Evolutionary conservation across 768 basidiomycete species (phyloP), one percentile per base, ranked within the genome.

Genomic region (Trametopsis cervina): DNA sequence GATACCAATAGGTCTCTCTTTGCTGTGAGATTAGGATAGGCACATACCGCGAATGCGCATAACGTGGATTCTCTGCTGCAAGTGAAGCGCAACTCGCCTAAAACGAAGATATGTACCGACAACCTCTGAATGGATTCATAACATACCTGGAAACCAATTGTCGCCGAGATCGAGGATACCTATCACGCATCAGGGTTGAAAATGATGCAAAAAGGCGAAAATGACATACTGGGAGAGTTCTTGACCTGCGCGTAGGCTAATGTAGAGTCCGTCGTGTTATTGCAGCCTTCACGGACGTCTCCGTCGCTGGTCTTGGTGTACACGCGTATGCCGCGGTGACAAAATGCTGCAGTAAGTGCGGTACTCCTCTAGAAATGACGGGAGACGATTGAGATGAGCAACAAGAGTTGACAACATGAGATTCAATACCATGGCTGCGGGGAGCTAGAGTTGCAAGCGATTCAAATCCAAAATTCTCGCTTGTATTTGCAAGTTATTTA

Each of bases 271-370:
- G 29, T 33, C 12, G 40, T 42, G 40, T 46, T 23, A 35, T 46
- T 46, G 44, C 44, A 46, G 5, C 18, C 17, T 23, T 46, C 44
- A 6, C 44, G 44, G 4, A 46, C 44, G 35, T 15, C n/a, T 11
- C 44, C 44, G 20, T 46, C 44, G 15, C 17, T 29, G 9, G 44
- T 37, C 33, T 33, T 46, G 13, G 44, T 33, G 17, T 33, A 46
- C 26, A 33, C 29, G 21, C 44, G 44, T 9, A 46, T 20, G n/a
- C 26, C 33, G 44, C 44, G 29, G 1, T 27, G 3, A 35, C 15
- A 20, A 9, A 20, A 15, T 6, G 44, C 44, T 17, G 33, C 44
- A 21, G 29, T 37, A 4, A 46, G n/a, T 4, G 44, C 37, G 10
- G 29, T 22, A n/a, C 29, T 46, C n/a, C 44, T 27, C 44, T 46